Base-by-base conservation (phyloP, 1,284 basidiomycete genomes). In the Stygiomarasmius scandens region DNA sequence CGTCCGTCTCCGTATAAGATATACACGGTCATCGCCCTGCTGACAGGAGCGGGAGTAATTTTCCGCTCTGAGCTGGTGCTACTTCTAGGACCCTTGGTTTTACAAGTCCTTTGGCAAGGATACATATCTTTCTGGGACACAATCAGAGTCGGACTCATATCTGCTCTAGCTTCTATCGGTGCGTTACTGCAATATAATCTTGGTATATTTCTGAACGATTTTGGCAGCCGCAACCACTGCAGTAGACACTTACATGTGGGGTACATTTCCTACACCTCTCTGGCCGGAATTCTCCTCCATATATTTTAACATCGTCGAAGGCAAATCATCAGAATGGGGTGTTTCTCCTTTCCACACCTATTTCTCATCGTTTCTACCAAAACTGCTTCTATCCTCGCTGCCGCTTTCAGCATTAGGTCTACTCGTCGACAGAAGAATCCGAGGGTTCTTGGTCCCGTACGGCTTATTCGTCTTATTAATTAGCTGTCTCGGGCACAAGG, bases 321-420 rank as follows among this genome's bases (percentile, higher is more conserved):
- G 95, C 22, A 93, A 96, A 69, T 90, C 91, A 48, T 77, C 87
- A 0, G 87, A 96, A 24, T 99, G 96, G 96, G 96, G 97, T 61
- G 90, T 96, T 70, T 92, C 89, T 14, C 93, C 95, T 0, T 76
- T 75, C 32, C 79, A 86, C 59, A 77, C 84, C 1, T 98, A 98
- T 73, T 77, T 92, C 64, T 81, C 82, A 0, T 71, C 79, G 0
- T 79, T 83, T 61, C 81, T 98, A 0, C 95, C 95, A 0, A 95
- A 91, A 63, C 81, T 98, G 2, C 79, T 96, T 1, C 76, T 93
- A 2, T 79, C 84, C 1, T 76, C 88, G 0, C 66, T 84, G 0
- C 90, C 92, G 0, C 79, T 97, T 14, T 75, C 85, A 0, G 27
- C 83, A n/a, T 65, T 91, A 6, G 82, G 84, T 0, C 65, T 75